Evolutionary conservation across 805 yeast genomes (phyloP), one percentile per base, ranked within the genome.

Genomic region (Starmerella cellae): DNA sequence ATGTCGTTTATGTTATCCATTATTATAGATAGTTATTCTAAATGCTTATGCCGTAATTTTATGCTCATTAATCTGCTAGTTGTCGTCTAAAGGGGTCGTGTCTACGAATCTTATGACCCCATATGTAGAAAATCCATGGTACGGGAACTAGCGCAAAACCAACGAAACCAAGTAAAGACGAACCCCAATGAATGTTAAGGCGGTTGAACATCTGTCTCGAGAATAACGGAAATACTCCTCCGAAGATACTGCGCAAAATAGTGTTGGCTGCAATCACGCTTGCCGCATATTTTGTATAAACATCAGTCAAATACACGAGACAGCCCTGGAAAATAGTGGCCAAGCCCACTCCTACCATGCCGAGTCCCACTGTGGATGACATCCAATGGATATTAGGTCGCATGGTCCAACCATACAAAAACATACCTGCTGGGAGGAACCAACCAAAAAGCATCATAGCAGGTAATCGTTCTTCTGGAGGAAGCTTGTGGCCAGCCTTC

Each of bases 321-420:
- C 75, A 70, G 5, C 79, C 77, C 52, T 74, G 74, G 64, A 76
- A 75, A 36, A 74, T 68, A 37, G 68, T 61, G 38, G 75, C 59
- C 49, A 75, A 66, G 6, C 79, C 80, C 41, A 63, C 56, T 5
- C 75, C 74, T 41, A 73, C 69, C 20, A 71, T 49, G 11, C 66
- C 64, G 16, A 76, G 67, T 8, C 77, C 80, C 34, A 76, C 59
- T 59, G 69, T 65, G 23, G 79, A 81, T 5, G 68, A 72, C 13
- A 69, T 58, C 77, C 76, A 73, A 56, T 79, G 94, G 33, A 83
- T 73, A 33, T 61, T 59, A 35, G 60, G 56, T 19, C 57, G 54
- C 59, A 94, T 94, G 10, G 88, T 67, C 95, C 95, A 85, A 43
- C 83, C 75, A 56, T 84, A 68, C 93, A 94, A 80, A 52, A 85